phyloP scores from a whole-genome alignment of 2,329 filamentous ascomycete genomes.

The Apiospora rasikravindrae region DNA sequence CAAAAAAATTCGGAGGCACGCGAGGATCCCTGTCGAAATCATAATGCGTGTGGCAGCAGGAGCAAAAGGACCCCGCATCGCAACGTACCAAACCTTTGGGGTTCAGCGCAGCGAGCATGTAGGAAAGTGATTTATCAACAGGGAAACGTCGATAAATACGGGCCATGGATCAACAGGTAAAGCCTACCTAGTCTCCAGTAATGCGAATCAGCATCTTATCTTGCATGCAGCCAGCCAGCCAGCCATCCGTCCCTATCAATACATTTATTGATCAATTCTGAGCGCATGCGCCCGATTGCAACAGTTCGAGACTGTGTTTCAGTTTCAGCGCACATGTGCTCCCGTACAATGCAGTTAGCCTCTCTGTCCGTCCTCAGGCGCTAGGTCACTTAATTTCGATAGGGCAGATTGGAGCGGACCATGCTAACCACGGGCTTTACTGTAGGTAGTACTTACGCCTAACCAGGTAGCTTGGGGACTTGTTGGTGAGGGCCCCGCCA shows the following conservation, averaged over 20 bases:
- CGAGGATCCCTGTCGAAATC: slow-evolving; percentile 14
- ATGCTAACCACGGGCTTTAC: background rate
- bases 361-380: background rate
- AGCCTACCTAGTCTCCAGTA: background rate
- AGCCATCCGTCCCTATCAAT: background rate
- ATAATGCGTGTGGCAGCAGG: background rate
- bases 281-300: background rate
- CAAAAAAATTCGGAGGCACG: slow-evolving; percentile 11
- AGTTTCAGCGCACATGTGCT: slow-evolving; percentile 5
- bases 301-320: background rate
- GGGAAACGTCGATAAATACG: background rate
- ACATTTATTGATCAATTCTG: background rate
- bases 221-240: background rate
- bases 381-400: slow-evolving; percentile 3
- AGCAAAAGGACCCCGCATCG: background rate
- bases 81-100: background rate
- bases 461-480: background rate
- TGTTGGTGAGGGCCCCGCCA: background rate
- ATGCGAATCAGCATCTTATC: slow-evolving; percentile 1
- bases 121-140: background rate
- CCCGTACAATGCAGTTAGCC: background rate
- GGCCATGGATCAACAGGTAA: background rate
- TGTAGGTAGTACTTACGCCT: background rate
- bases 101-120: background rate
- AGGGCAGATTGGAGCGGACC: slow-evolving; percentile 3